Evolutionary conservation across 371 early-diverging fungal species (phyloP), one percentile per base, ranked within the genome.

Genomic region (Zopfochytrium polystomum): DNA sequence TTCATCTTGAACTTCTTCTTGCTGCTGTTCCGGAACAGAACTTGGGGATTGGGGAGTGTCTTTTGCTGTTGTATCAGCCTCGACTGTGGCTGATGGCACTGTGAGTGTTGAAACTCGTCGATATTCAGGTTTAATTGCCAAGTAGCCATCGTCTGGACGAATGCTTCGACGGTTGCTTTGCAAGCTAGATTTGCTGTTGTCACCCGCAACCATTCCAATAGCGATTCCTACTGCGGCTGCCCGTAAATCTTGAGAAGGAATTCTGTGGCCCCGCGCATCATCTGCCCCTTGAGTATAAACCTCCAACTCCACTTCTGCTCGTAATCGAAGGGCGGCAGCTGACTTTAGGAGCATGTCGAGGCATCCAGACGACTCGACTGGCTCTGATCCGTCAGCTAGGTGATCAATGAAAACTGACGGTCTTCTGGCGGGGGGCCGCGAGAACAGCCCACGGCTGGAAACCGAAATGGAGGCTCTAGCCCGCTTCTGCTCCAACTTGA

Each of bases 1-100:
- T 4, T 60, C 52, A 9, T 44, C 57, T 13, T 56, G 13, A 13
- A 42, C 20, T 42, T n/a, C 42, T n/a, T 13, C 13, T 42, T n/a
- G 42, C 42, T 42, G 42, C 42, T n/a, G 42, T 13, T 42, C 42
- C 42, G 42, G 13, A 42, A 42, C 42, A 42, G n/a, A 13, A 42
- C 43, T 23, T 32, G 42, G 6, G 34, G 52, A 52, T 13, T 26
- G 18, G 18, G 52, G 15, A 11, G 31, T 22, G 6, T 52, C 1
- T 7, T 6, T 7, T 31, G 23, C 9, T 30, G 43, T 47, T 3
- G 11, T 46, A 6, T 45, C 20, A 30, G 46, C 46, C 11, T 7
- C 25, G 2, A 47, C 43, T 25, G 57, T 15, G 29, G 11, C 57
- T 26, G 18, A 46, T 32, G 47, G 46, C 46, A 11, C 30, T 43